A percentile compares a stretch with the other conserved stretches of the same genome.
These are phyloP conservation scores for Spathaspora arborariae DNA, from an alignment of 805 yeast species.

Conservation along the genomic window DNA sequence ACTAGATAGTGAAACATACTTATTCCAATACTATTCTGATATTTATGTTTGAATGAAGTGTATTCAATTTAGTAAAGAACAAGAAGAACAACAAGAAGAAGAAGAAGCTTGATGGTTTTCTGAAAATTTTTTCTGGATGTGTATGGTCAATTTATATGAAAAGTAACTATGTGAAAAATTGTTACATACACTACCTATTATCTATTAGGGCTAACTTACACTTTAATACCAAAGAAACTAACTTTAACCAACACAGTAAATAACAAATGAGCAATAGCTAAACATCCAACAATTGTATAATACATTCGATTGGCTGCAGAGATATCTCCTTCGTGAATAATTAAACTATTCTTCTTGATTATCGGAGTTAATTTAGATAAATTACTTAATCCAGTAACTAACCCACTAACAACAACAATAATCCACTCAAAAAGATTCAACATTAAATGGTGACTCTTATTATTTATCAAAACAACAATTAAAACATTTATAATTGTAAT, in stretches of 20 bases:
- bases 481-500: slow-evolving; percentile 60
- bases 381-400: slow-evolving; percentile 56
- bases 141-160: neutral
- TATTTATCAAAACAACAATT: slow-evolving; percentile 47
- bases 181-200: slow-evolving; percentile 7
- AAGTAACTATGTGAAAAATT: neutral
- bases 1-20: slow-evolving; percentile 3
- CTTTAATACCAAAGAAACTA: slow-evolving; percentile 50
- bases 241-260: slow-evolving; percentile 65
- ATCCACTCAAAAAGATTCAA: slow-evolving; percentile 60
- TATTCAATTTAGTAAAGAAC: neutral
- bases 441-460: slow-evolving; percentile 27
- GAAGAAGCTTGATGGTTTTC: too few species aligned
- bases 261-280: slow-evolving; percentile 49
- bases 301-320: slow-evolving; percentile 32
- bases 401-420: slow-evolving; percentile 56
- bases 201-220: slow-evolving; percentile 2
- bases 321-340: slow-evolving; percentile 21
- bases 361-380: slow-evolving; percentile 42
- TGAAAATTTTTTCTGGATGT: neutral
- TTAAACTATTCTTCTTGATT: slow-evolving; percentile 31
- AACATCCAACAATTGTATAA: slow-evolving; percentile 32
- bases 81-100: neutral
- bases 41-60: neutral
- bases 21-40: slow-evolving; percentile 2